Percentiles rank a stretch among this genome's conserved stretches.
These are phyloP conservation scores for Mycena galopus DNA, from an alignment of 768 basidiomycete species.

Conservation along the genomic window DNA sequence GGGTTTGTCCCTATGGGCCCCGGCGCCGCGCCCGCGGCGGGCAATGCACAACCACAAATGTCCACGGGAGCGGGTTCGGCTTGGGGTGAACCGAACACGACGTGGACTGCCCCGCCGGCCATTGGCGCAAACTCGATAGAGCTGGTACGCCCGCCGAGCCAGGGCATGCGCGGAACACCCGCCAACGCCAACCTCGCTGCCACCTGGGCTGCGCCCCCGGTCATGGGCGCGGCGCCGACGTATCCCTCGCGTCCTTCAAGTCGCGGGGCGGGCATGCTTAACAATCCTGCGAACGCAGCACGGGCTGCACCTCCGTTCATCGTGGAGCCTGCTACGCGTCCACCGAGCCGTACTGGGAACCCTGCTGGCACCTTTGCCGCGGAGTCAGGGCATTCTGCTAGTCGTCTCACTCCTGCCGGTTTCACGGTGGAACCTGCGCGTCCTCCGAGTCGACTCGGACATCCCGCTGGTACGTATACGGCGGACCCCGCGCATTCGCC, in stretches of 20 bases:
- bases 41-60: neutral
- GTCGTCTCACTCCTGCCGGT: neutral
- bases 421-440: constrained; percentile 8
- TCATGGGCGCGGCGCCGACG: neutral
- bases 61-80: neutral
- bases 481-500: neutral
- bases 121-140: constrained; percentile 6
- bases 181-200: neutral
- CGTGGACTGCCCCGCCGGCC: neutral
- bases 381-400: neutral
- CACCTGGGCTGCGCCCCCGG: neutral
- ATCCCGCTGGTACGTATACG: too few relatives aligned
- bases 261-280: neutral
- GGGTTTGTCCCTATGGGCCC: constrained; percentile 25
- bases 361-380: neutral
- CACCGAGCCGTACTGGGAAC: neutral
- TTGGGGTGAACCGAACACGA: neutral
- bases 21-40: neutral
- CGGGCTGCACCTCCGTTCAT: constrained; percentile 2
- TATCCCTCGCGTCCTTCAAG: neutral
- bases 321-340: neutral
- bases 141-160: neutral
- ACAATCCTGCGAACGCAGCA: neutral
- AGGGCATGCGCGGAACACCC: neutral
- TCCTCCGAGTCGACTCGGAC: neutral